phyloP scores from a whole-genome alignment of 495 filamentous ascomycete species.

The Penicillium argentinense region DNA sequence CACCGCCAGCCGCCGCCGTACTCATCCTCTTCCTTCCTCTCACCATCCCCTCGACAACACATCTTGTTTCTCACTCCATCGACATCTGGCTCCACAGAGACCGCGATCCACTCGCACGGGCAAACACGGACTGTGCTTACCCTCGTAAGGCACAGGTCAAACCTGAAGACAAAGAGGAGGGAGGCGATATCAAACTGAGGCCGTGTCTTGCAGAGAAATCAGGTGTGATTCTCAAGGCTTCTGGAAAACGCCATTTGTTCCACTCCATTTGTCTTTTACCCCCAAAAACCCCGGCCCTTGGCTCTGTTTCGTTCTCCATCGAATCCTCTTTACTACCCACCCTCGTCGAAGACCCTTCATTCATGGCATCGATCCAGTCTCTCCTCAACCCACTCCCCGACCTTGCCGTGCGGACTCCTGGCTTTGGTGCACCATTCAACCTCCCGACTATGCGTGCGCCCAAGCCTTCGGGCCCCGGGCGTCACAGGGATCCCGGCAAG shows the following conservation, averaged over 20 bases:
- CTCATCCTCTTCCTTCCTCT: neutral
- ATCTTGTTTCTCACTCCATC: neutral
- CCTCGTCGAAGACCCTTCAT: no score
- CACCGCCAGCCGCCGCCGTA: neutral
- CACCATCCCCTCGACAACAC: neutral
- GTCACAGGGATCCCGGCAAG: conserved; percentile 6
- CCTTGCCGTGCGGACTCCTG: conserved; percentile 2
- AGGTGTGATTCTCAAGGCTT: conserved; percentile 8
- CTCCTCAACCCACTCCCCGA: conserved; percentile 32
- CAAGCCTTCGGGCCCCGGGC: neutral
- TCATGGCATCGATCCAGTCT: conserved; percentile 35
- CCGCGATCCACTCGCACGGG: neutral
- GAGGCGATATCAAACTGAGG: conserved; percentile 13
- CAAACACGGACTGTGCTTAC: conserved; percentile 15
- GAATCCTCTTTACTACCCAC: no score
- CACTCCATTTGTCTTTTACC: conserved; percentile 7
- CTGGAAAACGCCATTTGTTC: conserved; percentile 24
- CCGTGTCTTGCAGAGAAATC: conserved; percentile 18
- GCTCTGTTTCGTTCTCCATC: conserved; percentile 2
- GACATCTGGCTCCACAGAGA: neutral
- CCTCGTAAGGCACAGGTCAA: conserved; percentile 5
- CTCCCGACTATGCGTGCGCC: neutral
- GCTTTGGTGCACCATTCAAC: neutral
- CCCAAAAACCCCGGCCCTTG: conserved; percentile 1
- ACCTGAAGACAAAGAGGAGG: conserved; percentile 9